A percentile compares a stretch with the other conserved stretches of the same genome.
These are phyloP conservation scores for Furcasterigmium furcatum DNA, from an alignment of 2,329 filamentous ascomycete species.

Conservation along the genomic window DNA sequence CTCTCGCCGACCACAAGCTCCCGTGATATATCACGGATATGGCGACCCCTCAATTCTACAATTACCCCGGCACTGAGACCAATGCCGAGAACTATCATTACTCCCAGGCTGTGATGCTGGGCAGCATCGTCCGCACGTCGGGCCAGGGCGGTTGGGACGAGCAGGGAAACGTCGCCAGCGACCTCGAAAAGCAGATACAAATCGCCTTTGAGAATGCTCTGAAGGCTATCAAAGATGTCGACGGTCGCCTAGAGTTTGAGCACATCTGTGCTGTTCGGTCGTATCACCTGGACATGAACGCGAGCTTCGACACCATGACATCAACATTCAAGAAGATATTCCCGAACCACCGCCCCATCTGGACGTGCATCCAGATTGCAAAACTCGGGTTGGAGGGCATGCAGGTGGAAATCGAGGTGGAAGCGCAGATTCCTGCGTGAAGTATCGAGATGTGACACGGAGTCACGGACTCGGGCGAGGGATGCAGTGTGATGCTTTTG, in stretches of 20 bases:
- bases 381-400: conserved; percentile 45
- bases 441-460: neutral
- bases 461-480: too few species aligned
- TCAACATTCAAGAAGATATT: conserved; percentile 45
- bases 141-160: conserved; percentile 18
- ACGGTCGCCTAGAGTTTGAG: conserved; percentile 46
- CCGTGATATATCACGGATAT: too few species aligned
- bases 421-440: conserved; percentile 24
- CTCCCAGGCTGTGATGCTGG: conserved; percentile 16
- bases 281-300: conserved; percentile 38
- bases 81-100: conserved; percentile 16
- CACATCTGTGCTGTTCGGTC: conserved; percentile 47
- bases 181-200: conserved; percentile 42
- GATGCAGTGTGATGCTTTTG: too few species aligned
- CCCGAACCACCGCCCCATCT: conserved; percentile 48
- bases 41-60: conserved; percentile 7
- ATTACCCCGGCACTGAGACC: conserved; percentile 7
- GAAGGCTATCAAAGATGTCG: conserved; percentile 39
- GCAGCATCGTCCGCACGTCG: conserved; percentile 16
- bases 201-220: conserved; percentile 57
- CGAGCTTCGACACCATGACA: conserved; percentile 36
- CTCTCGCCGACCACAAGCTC: too few species aligned
- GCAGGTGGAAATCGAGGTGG: conserved; percentile 57
- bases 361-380: conserved; percentile 50
- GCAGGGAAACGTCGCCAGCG: conserved; percentile 14